Conservation (phyloP, 495 filamentous ascomycete genomes). For the Neohortaea acidophila region DNA sequence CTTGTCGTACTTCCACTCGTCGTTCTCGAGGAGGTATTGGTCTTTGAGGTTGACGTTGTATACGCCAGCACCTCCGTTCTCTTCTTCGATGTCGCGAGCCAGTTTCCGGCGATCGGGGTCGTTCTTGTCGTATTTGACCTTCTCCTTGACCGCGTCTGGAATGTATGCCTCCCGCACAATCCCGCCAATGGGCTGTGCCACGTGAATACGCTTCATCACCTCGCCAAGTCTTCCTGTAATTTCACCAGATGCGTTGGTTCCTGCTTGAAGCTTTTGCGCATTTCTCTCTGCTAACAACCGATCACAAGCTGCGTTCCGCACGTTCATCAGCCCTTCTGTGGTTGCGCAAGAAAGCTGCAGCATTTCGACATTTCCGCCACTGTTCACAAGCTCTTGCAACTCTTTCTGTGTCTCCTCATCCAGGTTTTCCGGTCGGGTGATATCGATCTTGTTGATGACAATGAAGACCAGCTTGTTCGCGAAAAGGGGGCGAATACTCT, state of each 20-base stretch:
- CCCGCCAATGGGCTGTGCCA: conserved; percentile 78
- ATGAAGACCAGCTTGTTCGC: conserved; percentile 94
- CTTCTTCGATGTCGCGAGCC: conserved; percentile 78
- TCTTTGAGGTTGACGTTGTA: conserved; percentile 83
- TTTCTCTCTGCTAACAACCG: conserved; percentile 82
- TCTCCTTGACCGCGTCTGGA: conserved; percentile 63
- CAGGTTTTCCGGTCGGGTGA: conserved; percentile 73
- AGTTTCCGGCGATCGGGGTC: conserved; percentile 67
- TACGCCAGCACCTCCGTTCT: conserved; percentile 86
- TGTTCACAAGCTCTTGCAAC: conserved; percentile 64
- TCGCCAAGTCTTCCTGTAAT: conserved; percentile 68
- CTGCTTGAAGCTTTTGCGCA: conserved; percentile 86
- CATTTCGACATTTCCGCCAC: conserved; percentile 70
- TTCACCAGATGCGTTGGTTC: conserved; percentile 54
- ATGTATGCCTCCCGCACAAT: conserved; percentile 67
- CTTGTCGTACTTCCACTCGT: conserved; percentile 90
- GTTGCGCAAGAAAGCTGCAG: conserved; percentile 89
- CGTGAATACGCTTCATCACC: conserved; percentile 85
- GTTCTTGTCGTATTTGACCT: conserved; percentile 76
- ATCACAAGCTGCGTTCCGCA: conserved; percentile 91
- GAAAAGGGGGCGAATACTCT: conserved; percentile 90
- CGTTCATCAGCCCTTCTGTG: conserved; percentile 79
- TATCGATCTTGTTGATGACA: conserved; percentile 95
- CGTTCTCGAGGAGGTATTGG: conserved; percentile 68
- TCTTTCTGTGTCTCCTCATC: conserved; percentile 64